Conservation (phyloP, 2,329 filamentous ascomycete species). For the Didymella pomorum region DNA sequence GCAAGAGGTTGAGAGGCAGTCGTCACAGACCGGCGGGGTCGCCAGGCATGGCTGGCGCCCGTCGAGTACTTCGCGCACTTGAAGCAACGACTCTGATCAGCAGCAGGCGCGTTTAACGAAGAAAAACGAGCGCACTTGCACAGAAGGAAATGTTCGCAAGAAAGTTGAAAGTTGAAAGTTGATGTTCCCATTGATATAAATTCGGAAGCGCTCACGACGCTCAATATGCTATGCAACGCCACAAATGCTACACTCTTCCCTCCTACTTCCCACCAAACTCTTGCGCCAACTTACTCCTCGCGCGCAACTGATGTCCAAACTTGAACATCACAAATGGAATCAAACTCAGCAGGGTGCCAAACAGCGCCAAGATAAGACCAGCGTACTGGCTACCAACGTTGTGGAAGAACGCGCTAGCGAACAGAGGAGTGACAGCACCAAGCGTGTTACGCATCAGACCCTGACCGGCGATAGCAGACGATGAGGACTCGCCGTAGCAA, state of each 20-base stretch:
- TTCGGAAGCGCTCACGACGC: conserved; percentile 2
- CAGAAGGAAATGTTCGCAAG: no score
- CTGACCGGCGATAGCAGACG: conserved; percentile 59
- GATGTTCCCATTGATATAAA: no score
- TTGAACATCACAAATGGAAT: conserved; percentile 57
- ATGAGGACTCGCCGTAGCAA: conserved; percentile 59
- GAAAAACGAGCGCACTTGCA: no score
- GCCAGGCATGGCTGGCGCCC: no score
- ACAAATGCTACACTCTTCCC: background rate
- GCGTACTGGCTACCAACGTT: conserved; percentile 63
- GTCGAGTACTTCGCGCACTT: no score
- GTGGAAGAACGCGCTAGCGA: conserved; percentile 62
- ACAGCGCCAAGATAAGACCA: conserved; percentile 58
- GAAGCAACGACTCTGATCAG: no score
- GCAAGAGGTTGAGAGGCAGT: no score
- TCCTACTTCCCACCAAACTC: conserved; percentile 28
- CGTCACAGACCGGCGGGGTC: no score
- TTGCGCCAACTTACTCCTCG: conserved; percentile 52
- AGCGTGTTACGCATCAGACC: conserved; percentile 63
- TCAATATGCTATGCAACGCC: conserved; percentile 2
- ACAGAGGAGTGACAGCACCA: conserved; percentile 61
- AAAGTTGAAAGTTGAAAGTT: no score
- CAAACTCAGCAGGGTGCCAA: conserved; percentile 54
- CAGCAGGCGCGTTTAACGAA: no score
- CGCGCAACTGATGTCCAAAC: conserved; percentile 52